Conservation (phyloP, 331 rosid species). For the Phaseolus coccineus region DNA sequence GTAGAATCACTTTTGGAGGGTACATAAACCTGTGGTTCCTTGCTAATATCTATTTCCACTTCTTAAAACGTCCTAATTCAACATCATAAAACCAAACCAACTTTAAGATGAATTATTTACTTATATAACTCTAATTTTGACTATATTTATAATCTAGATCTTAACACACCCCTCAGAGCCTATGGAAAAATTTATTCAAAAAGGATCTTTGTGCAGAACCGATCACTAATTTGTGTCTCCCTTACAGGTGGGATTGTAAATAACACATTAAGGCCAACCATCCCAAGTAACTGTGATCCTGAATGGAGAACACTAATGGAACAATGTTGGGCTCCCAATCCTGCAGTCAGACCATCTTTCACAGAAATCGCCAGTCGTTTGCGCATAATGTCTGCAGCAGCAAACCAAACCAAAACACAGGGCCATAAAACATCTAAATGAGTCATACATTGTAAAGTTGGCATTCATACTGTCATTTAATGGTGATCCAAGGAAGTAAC, state of each 20-base stretch:
- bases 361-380: slow-evolving; percentile 82
- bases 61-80: no score
- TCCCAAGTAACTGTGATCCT: slow-evolving; percentile 78
- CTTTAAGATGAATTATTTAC: no score
- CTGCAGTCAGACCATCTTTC: slow-evolving; percentile 87
- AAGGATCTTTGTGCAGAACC: not conserved
- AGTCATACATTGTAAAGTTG: slow-evolving; percentile 22
- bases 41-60: not conserved
- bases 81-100: no score
- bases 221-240: slow-evolving; percentile 15
- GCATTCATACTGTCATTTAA: slow-evolving; percentile 25
- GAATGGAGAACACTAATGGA: slow-evolving; percentile 95
- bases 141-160: no score
- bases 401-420: slow-evolving; percentile 73
- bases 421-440: slow-evolving; percentile 77
- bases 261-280: slow-evolving; percentile 85
- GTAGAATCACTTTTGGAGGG: not conserved
- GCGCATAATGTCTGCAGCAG: slow-evolving; percentile 73
- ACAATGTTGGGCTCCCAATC: slow-evolving; percentile 97
- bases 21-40: not conserved
- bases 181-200: no score
- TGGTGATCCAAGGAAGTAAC: slow-evolving; percentile 18
- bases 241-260: slow-evolving; percentile 90
- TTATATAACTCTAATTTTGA: no score
- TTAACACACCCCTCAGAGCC: no score